Evolutionary conservation across 2,329 filamentous ascomycete genomes (phyloP).

Genomic region (Ascochyta fabae): DNA sequence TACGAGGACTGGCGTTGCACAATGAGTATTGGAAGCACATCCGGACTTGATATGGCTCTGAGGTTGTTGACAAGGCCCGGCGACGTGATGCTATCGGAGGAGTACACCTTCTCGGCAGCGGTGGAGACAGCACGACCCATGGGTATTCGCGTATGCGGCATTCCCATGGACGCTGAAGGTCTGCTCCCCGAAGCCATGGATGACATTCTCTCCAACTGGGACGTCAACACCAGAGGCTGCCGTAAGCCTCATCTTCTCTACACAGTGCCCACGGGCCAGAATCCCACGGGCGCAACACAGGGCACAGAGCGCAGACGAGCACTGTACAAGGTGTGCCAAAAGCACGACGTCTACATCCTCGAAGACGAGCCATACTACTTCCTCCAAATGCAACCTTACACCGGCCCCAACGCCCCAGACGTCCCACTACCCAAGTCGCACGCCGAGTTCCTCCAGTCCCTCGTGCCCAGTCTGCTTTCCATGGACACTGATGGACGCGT

Average conservation of each 20-base stretch:
- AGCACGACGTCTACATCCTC: constrained; percentile 84
- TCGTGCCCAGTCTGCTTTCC: constrained; percentile 78
- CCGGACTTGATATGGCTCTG: constrained; percentile 80
- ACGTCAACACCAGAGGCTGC: constrained; percentile 59
- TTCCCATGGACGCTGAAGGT: constrained; percentile 72
- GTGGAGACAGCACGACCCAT: constrained; percentile 70
- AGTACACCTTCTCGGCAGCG: constrained; percentile 86
- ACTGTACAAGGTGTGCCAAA: constrained; percentile 78
- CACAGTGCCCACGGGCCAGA: constrained; percentile 82
- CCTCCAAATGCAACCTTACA: constrained; percentile 83
- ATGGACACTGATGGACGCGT: constrained; percentile 88
- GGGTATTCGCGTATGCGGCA: constrained; percentile 65
- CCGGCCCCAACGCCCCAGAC: constrained; percentile 58
- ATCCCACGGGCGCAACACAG: constrained; percentile 88
- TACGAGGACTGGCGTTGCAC: constrained; percentile 90
- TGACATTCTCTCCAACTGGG: constrained; percentile 69
- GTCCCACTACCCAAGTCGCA: constrained; percentile 66
- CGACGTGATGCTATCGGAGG: constrained; percentile 83
- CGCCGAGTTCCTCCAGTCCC: constrained; percentile 73
- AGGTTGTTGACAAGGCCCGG: constrained; percentile 80
- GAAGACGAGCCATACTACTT: constrained; percentile 97
- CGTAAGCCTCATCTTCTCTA: constrained; percentile 73
- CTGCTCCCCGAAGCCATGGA: constrained; percentile 69
- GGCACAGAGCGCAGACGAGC: constrained; percentile 69
- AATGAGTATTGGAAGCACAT: constrained; percentile 85